phyloP scores from a whole-genome alignment of 768 basidiomycete species.

The Boletellus emodensis region DNA sequence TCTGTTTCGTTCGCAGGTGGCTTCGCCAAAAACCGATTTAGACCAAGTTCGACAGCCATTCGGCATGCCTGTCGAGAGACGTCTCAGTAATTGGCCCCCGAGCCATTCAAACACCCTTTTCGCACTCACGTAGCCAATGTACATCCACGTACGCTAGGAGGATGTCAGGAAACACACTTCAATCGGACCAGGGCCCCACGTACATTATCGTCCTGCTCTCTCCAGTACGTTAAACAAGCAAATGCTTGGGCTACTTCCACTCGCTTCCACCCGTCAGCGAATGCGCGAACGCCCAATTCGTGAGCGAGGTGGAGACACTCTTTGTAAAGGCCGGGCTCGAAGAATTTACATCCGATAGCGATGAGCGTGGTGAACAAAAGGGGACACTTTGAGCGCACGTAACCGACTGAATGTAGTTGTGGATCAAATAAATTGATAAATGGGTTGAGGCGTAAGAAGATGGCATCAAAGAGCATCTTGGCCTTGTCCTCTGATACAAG shows the following conservation, averaged over 20 bases:
- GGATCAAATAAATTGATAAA: slow-evolving; percentile 90
- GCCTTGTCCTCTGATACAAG: slow-evolving; percentile 69
- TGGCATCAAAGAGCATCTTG: slow-evolving; percentile 66
- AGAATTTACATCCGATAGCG: slow-evolving; percentile 84
- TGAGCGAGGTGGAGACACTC: slow-evolving; percentile 68
- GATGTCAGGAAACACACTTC: slow-evolving; percentile 11
- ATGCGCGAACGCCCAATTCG: slow-evolving; percentile 72
- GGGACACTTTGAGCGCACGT: slow-evolving; percentile 75
- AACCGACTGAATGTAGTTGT: slow-evolving; percentile 71
- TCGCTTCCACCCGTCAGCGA: slow-evolving; percentile 72
- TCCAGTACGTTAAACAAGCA: slow-evolving; percentile 87
- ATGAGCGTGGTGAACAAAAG: slow-evolving; percentile 83
- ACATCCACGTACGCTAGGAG: slow-evolving; percentile 75
- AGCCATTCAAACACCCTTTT: background rate
- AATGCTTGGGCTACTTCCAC: slow-evolving; percentile 89
- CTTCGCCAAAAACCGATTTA: slow-evolving; percentile 63
- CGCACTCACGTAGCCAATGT: slow-evolving; percentile 72
- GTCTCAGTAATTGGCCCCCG: background rate
- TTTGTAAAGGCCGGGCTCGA: slow-evolving; percentile 63
- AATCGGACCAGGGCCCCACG: slow-evolving; percentile 19
- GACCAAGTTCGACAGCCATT: slow-evolving; percentile 80
- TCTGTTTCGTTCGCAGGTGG: slow-evolving; percentile 60
- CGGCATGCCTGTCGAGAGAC: slow-evolving; percentile 59
- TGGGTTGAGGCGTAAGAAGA: slow-evolving; percentile 82
- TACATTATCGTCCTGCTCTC: slow-evolving; percentile 80